Evolutionary conservation across 306 rosid genomes (phyloP).

Genomic region (Quercus gilva): DNA sequence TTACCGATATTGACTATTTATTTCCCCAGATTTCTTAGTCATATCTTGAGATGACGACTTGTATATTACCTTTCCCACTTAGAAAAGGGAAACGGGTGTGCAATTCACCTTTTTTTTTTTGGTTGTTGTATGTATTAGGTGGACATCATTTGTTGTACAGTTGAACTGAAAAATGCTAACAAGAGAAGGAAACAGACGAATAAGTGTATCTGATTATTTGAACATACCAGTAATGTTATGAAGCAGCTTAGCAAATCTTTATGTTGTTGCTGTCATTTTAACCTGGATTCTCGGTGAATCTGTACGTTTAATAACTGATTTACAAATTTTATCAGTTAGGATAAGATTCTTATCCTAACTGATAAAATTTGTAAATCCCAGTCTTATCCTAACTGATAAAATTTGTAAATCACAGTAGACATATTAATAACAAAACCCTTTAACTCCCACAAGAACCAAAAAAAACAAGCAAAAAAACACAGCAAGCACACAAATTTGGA

Average conservation of each 20-base stretch:
- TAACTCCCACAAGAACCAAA: too few species aligned
- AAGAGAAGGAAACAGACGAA: constrained; percentile 3
- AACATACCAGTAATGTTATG: too few species aligned
- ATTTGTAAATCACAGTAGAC: too few species aligned
- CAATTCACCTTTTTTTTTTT: constrained; percentile 8
- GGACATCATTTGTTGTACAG: constrained; percentile 41
- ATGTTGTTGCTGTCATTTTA: background rate
- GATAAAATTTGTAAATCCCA: too few species aligned
- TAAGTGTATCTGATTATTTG: background rate
- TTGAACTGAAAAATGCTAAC: constrained; percentile 18
- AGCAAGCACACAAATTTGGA: too few species aligned
- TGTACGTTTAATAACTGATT: too few species aligned
- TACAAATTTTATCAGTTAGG: too few species aligned
- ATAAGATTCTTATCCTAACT: too few species aligned
- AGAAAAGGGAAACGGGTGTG: constrained; percentile 19
- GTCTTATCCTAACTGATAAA: too few species aligned
- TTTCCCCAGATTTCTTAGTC: background rate
- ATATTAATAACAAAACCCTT: too few species aligned
- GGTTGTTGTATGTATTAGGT: constrained; percentile 28
- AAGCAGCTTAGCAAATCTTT: background rate
- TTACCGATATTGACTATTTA: too few species aligned
- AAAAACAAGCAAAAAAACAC: too few species aligned
- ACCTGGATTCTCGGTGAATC: background rate
- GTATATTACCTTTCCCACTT: constrained; percentile 20
- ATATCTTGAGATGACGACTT: constrained; percentile 18